A percentile compares a stretch with the other conserved stretches of the same genome.
Conservation (phyloP, 805 yeast species). For the Blastobotrys muscicola region DNA sequence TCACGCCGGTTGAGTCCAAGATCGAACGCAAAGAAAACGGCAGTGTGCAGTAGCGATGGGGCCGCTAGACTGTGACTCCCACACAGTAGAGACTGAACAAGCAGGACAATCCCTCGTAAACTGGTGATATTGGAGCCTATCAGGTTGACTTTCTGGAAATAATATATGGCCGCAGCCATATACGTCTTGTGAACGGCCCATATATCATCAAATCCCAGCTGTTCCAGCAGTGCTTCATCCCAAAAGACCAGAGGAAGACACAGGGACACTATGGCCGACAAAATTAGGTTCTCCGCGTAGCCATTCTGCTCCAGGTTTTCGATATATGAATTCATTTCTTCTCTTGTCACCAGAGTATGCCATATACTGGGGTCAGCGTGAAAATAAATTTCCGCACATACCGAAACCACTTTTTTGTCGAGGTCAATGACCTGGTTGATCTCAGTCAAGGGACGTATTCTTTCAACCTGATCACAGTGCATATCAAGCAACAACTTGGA, state of each 20-base stretch:
- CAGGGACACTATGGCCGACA: slow-evolving; percentile 6
- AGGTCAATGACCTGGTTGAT: neutral
- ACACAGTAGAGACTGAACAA: slow-evolving; percentile 8
- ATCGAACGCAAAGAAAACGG: slow-evolving; percentile 46
- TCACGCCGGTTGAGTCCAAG: slow-evolving; percentile 49
- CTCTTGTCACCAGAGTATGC: slow-evolving; percentile 3
- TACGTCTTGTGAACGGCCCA: neutral
- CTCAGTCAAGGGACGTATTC: slow-evolving; percentile 6
- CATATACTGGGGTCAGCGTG: slow-evolving; percentile 6
- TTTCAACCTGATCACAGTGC: slow-evolving; percentile 3
- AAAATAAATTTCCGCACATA: neutral
- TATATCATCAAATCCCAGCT: slow-evolving; percentile 2
- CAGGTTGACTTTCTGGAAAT: slow-evolving; percentile 6
- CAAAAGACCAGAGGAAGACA: slow-evolving; percentile 3
- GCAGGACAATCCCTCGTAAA: slow-evolving; percentile 6
- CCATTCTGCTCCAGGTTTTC: slow-evolving; percentile 11
- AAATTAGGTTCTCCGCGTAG: slow-evolving; percentile 10
- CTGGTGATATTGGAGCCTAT: slow-evolving; percentile 5
- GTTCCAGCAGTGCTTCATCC: neutral
- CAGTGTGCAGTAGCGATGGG: slow-evolving; percentile 21
- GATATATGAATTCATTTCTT: slow-evolving; percentile 6
- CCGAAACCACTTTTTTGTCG: slow-evolving; percentile 1
- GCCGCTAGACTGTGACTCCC: slow-evolving; percentile 7
- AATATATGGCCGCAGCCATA: slow-evolving; percentile 6
- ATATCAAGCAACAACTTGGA: slow-evolving; percentile 6